Evolutionary conservation across 2,329 filamentous ascomycete genomes (phyloP).

Genomic region (Hypoxylon sp.): DNA sequence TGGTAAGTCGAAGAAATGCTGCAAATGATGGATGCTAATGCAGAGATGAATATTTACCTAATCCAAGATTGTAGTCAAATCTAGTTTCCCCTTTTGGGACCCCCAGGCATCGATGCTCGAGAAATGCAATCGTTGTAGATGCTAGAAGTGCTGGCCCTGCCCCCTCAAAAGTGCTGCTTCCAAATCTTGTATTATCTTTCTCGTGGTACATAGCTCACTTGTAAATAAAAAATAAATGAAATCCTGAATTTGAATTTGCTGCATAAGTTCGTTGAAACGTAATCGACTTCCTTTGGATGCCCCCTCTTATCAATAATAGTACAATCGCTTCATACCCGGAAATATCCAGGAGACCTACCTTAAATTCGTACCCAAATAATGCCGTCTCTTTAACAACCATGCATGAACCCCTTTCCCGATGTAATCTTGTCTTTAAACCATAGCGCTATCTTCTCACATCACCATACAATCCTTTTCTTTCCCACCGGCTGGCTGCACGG

Average conservation of each 20-base stretch:
- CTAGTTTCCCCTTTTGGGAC: too few relatives aligned
- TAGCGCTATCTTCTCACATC: conserved; percentile 37
- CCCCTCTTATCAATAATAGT: conserved; percentile 14
- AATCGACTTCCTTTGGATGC: neutral
- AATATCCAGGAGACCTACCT: conserved; percentile 1
- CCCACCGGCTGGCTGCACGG: conserved; percentile 23
- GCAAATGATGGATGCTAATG: too few relatives aligned
- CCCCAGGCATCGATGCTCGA: too few relatives aligned
- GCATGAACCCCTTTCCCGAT: conserved; percentile 3
- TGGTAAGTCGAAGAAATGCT: conserved; percentile 6
- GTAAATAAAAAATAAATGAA: neutral
- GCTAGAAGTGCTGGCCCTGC: too few relatives aligned
- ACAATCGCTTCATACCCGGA: conserved; percentile 20
- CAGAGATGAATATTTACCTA: too few relatives aligned
- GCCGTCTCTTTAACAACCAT: conserved; percentile 8
- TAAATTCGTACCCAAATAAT: conserved; percentile 12
- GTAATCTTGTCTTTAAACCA: neutral
- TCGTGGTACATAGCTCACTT: too few relatives aligned
- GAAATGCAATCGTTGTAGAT: too few relatives aligned
- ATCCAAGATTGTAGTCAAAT: too few relatives aligned
- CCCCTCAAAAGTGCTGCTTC: too few relatives aligned
- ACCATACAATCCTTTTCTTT: conserved; percentile 45
- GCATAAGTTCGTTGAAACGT: conserved; percentile 14
- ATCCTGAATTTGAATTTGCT: conserved; percentile 10
- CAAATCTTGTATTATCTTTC: too few relatives aligned